phyloP scores from a whole-genome alignment of 306 rosid species.

The Urtica urens region DNA sequence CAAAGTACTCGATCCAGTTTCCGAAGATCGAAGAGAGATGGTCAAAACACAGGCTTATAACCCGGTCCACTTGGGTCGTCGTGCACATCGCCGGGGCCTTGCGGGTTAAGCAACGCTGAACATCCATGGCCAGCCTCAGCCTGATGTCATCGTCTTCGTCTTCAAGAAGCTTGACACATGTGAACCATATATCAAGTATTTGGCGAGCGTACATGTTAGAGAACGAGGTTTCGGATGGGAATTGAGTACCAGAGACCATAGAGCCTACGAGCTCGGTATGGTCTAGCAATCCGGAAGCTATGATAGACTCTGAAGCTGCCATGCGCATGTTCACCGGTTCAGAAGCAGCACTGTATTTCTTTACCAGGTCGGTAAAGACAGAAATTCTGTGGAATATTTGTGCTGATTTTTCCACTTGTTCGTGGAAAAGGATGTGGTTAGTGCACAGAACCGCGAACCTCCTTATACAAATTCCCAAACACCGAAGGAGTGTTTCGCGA shows the following conservation, averaged over 20 bases:
- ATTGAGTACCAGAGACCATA: conserved; percentile 21
- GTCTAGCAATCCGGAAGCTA: conserved; percentile 83
- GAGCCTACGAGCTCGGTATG: conserved; percentile 51
- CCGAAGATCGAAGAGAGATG: conserved; percentile 74
- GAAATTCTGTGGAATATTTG: conserved; percentile 40
- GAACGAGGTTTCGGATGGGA: conserved; percentile 23
- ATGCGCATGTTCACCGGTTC: conserved; percentile 64
- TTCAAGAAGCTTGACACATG: conserved; percentile 83
- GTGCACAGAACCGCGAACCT: conserved; percentile 42
- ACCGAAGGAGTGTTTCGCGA: conserved; percentile 54
- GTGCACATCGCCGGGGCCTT: conserved; percentile 36
- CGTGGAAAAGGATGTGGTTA: conserved; percentile 25
- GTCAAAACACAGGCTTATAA: conserved; percentile 62
- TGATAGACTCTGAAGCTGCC: conserved; percentile 66
- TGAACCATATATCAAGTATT: conserved; percentile 62
- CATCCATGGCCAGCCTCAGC: conserved; percentile 50
- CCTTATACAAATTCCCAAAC: conserved; percentile 66
- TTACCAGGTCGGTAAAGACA: conserved; percentile 40
- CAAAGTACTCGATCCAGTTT: conserved; percentile 68
- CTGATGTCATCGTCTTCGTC: conserved; percentile 79
- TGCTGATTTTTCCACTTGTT: conserved; percentile 22
- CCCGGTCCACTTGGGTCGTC: conserved; percentile 83
- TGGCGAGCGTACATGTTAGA: conserved; percentile 53
- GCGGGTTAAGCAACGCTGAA: conserved; percentile 50
- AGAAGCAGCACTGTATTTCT: conserved; percentile 52